Evolutionary conservation across 306 rosid genomes (phyloP).

Genomic region (Cucurbita argyrosperma): DNA sequence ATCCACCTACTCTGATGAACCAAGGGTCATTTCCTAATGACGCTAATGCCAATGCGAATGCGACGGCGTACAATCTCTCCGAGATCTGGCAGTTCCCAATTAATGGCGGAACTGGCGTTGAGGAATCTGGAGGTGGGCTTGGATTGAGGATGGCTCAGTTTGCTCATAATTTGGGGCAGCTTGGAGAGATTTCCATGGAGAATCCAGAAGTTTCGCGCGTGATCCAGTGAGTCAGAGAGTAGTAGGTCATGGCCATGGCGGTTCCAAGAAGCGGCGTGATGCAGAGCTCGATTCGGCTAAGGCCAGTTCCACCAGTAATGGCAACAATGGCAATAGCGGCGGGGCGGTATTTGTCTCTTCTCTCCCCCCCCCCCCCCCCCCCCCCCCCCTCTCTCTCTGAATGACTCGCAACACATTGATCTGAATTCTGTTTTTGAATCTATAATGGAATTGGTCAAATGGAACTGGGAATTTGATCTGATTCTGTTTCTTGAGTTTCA

Average conservation of each 20-base stretch:
- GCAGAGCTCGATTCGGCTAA: slow-evolving; percentile 35
- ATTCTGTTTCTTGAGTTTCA: neutral
- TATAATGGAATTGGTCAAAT: neutral
- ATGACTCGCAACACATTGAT: neutral
- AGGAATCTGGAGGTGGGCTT: slow-evolving; percentile 31
- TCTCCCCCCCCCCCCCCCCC: too few species aligned
- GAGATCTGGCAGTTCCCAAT: slow-evolving; percentile 76
- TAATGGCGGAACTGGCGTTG: slow-evolving; percentile 10
- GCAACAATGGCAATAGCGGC: slow-evolving; percentile 14
- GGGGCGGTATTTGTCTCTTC: slow-evolving; percentile 28
- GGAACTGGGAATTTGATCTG: neutral
- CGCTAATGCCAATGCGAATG: slow-evolving; percentile 28
- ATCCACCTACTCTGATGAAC: slow-evolving; percentile 53
- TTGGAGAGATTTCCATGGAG: slow-evolving; percentile 22
- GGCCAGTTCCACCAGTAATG: slow-evolving; percentile 39
- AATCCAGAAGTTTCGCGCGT: slow-evolving; percentile 24
- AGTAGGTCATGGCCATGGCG: slow-evolving; percentile 5
- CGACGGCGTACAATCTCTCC: slow-evolving; percentile 33
- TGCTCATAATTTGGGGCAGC: slow-evolving; percentile 24
- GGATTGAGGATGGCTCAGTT: slow-evolving; percentile 32
- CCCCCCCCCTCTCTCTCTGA: neutral
- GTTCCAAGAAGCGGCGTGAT: slow-evolving; percentile 38
- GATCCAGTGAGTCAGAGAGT: slow-evolving; percentile 20
- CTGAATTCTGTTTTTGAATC: slow-evolving; percentile 4
- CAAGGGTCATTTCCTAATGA: slow-evolving; percentile 26